Evolutionary conservation across 208 protist species (phyloP).

Genomic region (Leptomonas seymouri): DNA sequence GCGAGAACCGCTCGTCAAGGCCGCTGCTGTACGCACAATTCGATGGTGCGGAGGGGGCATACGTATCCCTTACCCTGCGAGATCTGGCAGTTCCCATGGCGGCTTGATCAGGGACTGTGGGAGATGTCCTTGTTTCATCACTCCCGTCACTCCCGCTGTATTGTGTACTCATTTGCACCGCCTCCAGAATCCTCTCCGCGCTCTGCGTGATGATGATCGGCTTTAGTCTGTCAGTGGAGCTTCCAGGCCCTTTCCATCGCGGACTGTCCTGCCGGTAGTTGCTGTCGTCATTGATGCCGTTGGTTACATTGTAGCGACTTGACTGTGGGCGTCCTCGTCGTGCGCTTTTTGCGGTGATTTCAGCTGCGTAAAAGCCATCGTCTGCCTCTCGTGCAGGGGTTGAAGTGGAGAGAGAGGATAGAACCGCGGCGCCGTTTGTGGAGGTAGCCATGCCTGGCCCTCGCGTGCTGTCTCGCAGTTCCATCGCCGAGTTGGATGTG

Average conservation of each 20-base stretch:
- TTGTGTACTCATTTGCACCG: slow-evolving; percentile 1
- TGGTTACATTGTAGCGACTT: too few species aligned
- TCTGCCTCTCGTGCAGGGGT: background rate
- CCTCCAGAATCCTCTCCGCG: slow-evolving; percentile 8
- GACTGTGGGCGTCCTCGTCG: too few species aligned
- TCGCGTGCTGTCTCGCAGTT: too few species aligned
- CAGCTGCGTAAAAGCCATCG: background rate
- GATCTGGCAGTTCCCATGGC: background rate
- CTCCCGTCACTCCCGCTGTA: background rate
- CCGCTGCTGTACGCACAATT: background rate
- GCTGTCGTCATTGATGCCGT: too few species aligned
- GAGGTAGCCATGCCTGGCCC: background rate
- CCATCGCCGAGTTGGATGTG: too few species aligned
- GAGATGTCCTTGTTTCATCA: background rate
- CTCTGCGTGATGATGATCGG: slow-evolving; percentile 18
- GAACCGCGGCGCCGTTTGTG: background rate
- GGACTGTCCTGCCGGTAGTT: background rate
- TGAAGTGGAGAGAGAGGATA: slow-evolving; percentile 15
- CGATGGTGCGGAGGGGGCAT: background rate
- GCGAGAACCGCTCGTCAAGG: slow-evolving; percentile 5
- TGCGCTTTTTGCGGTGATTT: background rate
- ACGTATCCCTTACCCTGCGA: too few species aligned
- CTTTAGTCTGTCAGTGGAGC: background rate
- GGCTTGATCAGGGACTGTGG: background rate
- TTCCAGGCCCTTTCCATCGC: background rate